Percentiles rank a stretch among this genome's conserved stretches.
Evolutionary conservation across 2,329 filamentous ascomycete genomes (phyloP).

Genomic region (Sclerotinia minor): DNA sequence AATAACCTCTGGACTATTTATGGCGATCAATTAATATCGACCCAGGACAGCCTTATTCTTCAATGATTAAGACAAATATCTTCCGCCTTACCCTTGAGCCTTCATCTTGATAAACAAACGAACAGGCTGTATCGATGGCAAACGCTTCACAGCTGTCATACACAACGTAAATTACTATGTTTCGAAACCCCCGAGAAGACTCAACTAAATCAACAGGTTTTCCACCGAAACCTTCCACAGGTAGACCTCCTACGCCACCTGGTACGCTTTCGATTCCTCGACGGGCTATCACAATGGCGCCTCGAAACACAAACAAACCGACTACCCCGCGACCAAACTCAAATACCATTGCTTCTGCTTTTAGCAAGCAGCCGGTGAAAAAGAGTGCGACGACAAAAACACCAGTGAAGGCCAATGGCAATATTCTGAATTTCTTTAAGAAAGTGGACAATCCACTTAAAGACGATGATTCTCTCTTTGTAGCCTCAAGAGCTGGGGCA

Average conservation of each 20-base stretch:
- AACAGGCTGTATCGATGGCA: not conserved
- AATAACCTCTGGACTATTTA: not conserved
- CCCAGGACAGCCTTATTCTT: not conserved
- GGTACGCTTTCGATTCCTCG: conserved; percentile 22
- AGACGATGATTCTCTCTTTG: conserved; percentile 58
- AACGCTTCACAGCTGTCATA: not conserved
- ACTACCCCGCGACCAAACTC: conserved; percentile 37
- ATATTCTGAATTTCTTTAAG: conserved; percentile 74
- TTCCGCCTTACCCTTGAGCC: not conserved
- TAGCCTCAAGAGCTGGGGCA: conserved; percentile 42
- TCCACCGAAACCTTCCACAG: conserved; percentile 48
- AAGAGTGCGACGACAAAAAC: conserved; percentile 34
- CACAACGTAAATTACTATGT: conserved; percentile 45
- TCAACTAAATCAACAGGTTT: conserved; percentile 40
- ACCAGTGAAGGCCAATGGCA: conserved; percentile 53
- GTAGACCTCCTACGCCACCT: conserved; percentile 55
- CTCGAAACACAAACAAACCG: conserved; percentile 37
- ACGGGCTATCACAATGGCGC: conserved; percentile 31
- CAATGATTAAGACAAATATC: conserved; percentile 2
- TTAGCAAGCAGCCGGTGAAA: conserved; percentile 29
- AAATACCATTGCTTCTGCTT: conserved; percentile 34
- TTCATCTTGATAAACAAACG: not conserved
- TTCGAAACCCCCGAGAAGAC: conserved; percentile 55
- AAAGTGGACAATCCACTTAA: conserved; percentile 55
- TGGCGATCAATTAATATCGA: not conserved